These are phyloP conservation scores for Umbelopsis sp. DNA, from an alignment of 192 early-diverging fungal genomes.

Conservation along the genomic window DNA sequence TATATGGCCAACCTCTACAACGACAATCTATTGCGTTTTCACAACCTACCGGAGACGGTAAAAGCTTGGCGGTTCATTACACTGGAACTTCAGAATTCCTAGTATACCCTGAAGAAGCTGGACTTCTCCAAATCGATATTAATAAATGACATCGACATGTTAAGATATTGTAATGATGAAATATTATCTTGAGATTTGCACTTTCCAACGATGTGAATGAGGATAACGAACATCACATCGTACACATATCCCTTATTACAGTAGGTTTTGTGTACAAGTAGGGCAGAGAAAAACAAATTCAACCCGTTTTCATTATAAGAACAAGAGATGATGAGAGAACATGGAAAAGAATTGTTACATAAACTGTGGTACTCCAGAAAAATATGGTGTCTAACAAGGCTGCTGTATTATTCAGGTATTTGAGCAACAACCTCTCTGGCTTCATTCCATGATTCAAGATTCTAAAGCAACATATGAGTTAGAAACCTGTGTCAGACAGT, in stretches of 20 bases:
- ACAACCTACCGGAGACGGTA: slow-evolving; percentile 7
- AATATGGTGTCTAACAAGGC: neutral
- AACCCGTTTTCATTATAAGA: slow-evolving; percentile 2
- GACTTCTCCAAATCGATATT: neutral
- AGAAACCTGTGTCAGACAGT: neutral
- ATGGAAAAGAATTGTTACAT: neutral
- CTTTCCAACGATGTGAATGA: neutral
- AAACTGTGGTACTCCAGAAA: neutral
- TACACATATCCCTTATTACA: neutral
- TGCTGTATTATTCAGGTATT: slow-evolving; percentile 24
- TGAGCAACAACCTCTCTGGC: slow-evolving; percentile 48
- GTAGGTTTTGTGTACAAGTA: neutral
- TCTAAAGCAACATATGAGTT: neutral
- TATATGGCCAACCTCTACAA: neutral
- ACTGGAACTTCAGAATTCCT: neutral
- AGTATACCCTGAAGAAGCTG: slow-evolving; percentile 11
- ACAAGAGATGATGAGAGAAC: neutral
- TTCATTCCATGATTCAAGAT: slow-evolving; percentile 47
- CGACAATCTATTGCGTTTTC: neutral
- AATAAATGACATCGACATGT: neutral
- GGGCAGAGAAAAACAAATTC: neutral
- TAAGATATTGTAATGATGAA: too few species aligned
- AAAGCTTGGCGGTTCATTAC: neutral
- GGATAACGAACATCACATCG: neutral
- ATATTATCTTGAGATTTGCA: too few species aligned